phyloP scores from a whole-genome alignment of 2,329 filamentous ascomycete species.

The Raffaelea albimanens region DNA sequence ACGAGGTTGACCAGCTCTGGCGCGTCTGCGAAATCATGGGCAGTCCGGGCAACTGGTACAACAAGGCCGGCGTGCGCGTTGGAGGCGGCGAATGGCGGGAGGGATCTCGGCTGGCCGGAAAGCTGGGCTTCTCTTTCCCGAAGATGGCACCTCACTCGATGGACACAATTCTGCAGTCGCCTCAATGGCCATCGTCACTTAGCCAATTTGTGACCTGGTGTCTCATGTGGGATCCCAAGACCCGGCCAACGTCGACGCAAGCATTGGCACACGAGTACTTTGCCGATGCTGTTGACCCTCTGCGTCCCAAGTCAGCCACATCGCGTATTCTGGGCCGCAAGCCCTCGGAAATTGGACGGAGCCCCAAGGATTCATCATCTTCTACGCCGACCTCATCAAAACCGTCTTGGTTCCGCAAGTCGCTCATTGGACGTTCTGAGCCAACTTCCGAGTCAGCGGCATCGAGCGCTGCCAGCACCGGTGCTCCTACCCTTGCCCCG shows the following conservation, averaged over 20 bases:
- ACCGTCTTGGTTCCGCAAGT: constrained; percentile 95
- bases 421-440: constrained; percentile 73
- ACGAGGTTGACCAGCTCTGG: constrained; percentile 99
- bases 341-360: constrained; percentile 70
- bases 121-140: constrained; percentile 96
- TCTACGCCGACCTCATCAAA: constrained; percentile 61
- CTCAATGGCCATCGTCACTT: constrained; percentile 84
- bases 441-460: constrained; percentile 47
- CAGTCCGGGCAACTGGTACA: constrained; percentile 96
- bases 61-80: constrained; percentile 75
- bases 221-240: constrained; percentile 96
- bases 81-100: constrained; percentile 98
- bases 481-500: not conserved
- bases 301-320: constrained; percentile 83
- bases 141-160: constrained; percentile 98
- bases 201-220: constrained; percentile 97
- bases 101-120: constrained; percentile 82
- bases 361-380: constrained; percentile 51
- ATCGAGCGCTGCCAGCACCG: not conserved
- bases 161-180: constrained; percentile 82
- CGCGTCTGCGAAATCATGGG: constrained; percentile 99
- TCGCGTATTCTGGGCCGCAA: constrained; percentile 81
- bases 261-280: constrained; percentile 97
- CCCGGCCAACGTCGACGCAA: constrained; percentile 81
- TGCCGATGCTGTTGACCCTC: constrained; percentile 78